Evolutionary conservation across 148 eudicot genomes (phyloP).

Genomic region (Diospyros lotus): DNA sequence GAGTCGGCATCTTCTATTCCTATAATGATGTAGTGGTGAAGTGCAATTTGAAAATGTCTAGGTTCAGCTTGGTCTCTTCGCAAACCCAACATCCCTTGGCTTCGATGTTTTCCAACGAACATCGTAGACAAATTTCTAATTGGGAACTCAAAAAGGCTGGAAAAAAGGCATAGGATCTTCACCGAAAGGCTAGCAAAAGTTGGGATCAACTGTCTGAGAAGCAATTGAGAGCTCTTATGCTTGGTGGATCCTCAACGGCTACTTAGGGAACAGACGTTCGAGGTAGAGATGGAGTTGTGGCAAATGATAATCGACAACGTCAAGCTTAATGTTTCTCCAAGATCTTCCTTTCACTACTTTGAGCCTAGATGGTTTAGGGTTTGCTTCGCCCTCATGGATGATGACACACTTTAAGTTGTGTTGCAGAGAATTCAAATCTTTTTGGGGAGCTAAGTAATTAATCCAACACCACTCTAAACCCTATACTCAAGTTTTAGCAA

Average conservation of each 20-base stretch:
- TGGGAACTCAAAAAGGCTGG: conserved; percentile 32
- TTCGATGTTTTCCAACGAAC: conserved; percentile 28
- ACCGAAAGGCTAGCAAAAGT: conserved; percentile 30
- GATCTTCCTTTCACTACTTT: conserved; percentile 54
- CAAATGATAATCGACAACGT: conserved; percentile 39
- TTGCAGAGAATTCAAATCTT: conserved; percentile 40
- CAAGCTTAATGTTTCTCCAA: conserved; percentile 62
- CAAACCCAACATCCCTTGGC: conserved; percentile 45
- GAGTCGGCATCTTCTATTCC: conserved; percentile 60
- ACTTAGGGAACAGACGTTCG: conserved; percentile 32
- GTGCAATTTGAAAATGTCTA: conserved; percentile 55
- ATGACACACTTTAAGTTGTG: conserved; percentile 42
- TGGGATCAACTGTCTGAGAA: conserved; percentile 37
- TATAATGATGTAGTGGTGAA: conserved; percentile 41
- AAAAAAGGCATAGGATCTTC: conserved; percentile 26
- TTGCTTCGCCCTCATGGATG: conserved; percentile 60
- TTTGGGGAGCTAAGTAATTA: too few species aligned
- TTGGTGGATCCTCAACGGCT: conserved; percentile 59
- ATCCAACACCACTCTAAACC: too few species aligned
- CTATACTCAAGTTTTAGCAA: too few species aligned
- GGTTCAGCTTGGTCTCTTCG: conserved; percentile 53
- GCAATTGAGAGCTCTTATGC: conserved; percentile 59
- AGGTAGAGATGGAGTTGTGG: conserved; percentile 56
- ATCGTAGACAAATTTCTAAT: conserved; percentile 31
- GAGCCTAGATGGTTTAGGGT: conserved; percentile 81